A percentile compares a stretch with the other conserved stretches of the same genome.
Conservation (phyloP, 768 basidiomycete species). For the Saitozyma sp. region DNA sequence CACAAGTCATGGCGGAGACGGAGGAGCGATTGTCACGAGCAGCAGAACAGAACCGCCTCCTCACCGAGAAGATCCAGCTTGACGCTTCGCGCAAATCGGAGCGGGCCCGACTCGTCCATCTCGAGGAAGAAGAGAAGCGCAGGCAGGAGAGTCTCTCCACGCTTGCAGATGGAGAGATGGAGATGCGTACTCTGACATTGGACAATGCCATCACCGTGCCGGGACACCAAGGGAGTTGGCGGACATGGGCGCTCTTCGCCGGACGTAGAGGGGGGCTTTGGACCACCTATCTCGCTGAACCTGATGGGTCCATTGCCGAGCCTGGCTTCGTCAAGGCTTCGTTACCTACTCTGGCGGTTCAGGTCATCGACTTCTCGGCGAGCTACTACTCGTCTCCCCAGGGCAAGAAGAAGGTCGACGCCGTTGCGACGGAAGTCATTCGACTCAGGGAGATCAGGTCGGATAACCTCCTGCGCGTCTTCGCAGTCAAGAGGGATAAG, state of each 20-base stretch:
- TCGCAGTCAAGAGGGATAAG: conserved; percentile 39
- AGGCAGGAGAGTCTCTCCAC: conserved; percentile 26
- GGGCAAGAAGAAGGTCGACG: conserved; percentile 43
- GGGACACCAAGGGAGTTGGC: conserved; percentile 36
- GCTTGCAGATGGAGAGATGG: conserved; percentile 40
- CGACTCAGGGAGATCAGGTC: conserved; percentile 33
- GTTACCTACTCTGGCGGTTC: conserved; percentile 27
- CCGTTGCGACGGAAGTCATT: conserved; percentile 29
- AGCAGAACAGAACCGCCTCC: conserved; percentile 31
- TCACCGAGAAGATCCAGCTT: conserved; percentile 38
- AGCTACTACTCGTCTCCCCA: conserved; percentile 40
- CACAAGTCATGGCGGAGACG: conserved; percentile 21
- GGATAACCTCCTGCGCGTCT: conserved; percentile 31
- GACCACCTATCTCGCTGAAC: conserved; percentile 46
- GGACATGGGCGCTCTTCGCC: conserved; percentile 37
- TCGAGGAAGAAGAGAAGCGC: conserved; percentile 25
- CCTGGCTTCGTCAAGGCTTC: conserved; percentile 25
- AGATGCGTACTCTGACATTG: conserved; percentile 25
- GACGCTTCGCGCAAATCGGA: conserved; percentile 31
- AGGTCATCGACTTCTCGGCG: conserved; percentile 45
- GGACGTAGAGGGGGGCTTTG: conserved; percentile 37
- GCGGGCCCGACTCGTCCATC: conserved; percentile 19
- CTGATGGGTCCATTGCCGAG: conserved; percentile 10
- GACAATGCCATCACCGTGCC: conserved; percentile 27
- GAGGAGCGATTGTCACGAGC: conserved; percentile 20